Evolutionary conservation across 495 filamentous ascomycete species (phyloP).

Genomic region (Oidiodendron maius): DNA sequence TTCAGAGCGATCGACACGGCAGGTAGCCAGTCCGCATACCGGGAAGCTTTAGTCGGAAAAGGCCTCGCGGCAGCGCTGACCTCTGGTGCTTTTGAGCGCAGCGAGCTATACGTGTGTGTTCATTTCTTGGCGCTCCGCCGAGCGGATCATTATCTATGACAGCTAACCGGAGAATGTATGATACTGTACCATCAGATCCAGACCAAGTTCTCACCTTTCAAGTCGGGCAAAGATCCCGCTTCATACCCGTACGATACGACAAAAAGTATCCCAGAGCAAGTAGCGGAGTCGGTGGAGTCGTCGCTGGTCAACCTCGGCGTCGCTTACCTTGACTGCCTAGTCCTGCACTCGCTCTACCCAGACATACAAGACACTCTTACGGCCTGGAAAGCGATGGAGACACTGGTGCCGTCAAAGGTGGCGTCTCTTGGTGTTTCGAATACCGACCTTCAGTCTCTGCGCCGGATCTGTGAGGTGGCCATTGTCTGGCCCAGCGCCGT

Average conservation of each 20-base stretch:
- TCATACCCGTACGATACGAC: slow-evolving; percentile 8
- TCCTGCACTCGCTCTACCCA: slow-evolving; percentile 8
- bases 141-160: not conserved
- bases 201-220: slow-evolving; percentile 11
- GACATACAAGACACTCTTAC: slow-evolving; percentile 7
- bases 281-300: slow-evolving; percentile 1
- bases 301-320: slow-evolving; percentile 5
- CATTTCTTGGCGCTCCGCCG: not conserved
- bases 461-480: slow-evolving; percentile 1
- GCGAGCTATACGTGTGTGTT: slow-evolving; percentile 5
- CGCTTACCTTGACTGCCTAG: slow-evolving; percentile 1
- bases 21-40: slow-evolving; percentile 24
- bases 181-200: slow-evolving; percentile 1
- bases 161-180: not conserved
- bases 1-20: slow-evolving; percentile 58
- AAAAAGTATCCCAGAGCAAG: slow-evolving; percentile 6
- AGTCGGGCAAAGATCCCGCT: slow-evolving; percentile 6
- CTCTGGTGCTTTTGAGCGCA: not conserved
- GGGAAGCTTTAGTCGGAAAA: slow-evolving; percentile 5
- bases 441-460: slow-evolving; percentile 1
- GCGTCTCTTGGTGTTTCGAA: slow-evolving; percentile 4
- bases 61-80: slow-evolving; percentile 4
- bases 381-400: slow-evolving; percentile 9
- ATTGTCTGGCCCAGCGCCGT: not conserved
- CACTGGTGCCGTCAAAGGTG: slow-evolving; percentile 3